phyloP scores from a whole-genome alignment of 108 stramenopile species.

The Cyclotella kingstonii region DNA sequence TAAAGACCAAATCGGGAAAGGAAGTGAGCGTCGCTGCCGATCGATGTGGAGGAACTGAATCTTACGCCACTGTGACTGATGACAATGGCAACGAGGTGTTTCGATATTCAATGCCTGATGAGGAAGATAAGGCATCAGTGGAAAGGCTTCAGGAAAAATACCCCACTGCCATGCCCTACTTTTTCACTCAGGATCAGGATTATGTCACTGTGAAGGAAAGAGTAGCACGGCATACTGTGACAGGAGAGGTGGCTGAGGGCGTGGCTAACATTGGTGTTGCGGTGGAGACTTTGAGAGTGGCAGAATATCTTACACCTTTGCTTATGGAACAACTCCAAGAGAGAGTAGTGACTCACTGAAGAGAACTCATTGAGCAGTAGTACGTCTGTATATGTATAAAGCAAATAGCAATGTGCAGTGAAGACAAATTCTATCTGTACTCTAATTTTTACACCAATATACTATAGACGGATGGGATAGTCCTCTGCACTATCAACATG shows the following conservation, averaged over 20 bases:
- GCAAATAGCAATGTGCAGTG: no score
- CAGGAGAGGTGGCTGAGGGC: slow-evolving; percentile 49
- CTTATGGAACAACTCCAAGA: slow-evolving; percentile 25
- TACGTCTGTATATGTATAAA: no score
- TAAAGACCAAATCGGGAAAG: slow-evolving; percentile 58
- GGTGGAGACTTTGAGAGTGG: slow-evolving; percentile 75
- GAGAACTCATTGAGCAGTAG: no score
- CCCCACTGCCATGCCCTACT: slow-evolving; percentile 83
- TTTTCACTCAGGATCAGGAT: slow-evolving; percentile 80
- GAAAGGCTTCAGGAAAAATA: slow-evolving; percentile 39
- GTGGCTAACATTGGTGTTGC: slow-evolving; percentile 81
- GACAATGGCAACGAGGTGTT: slow-evolving; percentile 53
- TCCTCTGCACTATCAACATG: no score
- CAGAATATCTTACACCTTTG: slow-evolving; percentile 66
- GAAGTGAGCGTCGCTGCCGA: slow-evolving; percentile 74
- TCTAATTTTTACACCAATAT: no score
- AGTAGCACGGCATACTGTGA: slow-evolving; percentile 43
- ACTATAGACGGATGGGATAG: no score
- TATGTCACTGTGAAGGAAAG: slow-evolving; percentile 71
- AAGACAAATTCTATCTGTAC: no score
- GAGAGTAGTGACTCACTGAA: no score
- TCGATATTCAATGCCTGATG: slow-evolving; percentile 65
- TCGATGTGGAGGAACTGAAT: slow-evolving; percentile 84
- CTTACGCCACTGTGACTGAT: slow-evolving; percentile 63
- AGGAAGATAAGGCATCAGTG: slow-evolving; percentile 49